phyloP scores from a whole-genome alignment of 179 eudicot genomes.

The Pouteria campechiana region DNA sequence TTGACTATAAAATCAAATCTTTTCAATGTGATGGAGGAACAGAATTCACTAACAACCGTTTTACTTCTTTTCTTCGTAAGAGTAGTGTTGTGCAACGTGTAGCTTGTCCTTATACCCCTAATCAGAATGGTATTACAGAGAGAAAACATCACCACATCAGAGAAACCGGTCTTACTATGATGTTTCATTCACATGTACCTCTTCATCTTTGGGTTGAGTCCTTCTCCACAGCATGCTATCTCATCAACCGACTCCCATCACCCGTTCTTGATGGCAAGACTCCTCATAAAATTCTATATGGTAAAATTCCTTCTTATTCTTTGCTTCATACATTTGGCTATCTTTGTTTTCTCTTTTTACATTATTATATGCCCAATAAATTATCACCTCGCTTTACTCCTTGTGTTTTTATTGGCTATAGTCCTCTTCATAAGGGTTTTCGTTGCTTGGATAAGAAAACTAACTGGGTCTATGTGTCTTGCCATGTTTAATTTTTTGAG shows the following conservation, averaged over 20 bases:
- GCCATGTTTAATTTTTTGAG: no score
- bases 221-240: background rate
- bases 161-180: background rate
- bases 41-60: no score
- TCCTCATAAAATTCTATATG: background rate
- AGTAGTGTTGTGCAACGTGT: no score
- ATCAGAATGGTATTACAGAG: slow-evolving; percentile 1
- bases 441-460: no score
- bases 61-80: no score
- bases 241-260: slow-evolving; percentile 1
- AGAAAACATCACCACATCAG: slow-evolving; percentile 2
- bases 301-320: background rate
- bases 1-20: no score
- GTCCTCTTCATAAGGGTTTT: no score
- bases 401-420: no score
- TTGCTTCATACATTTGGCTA: background rate
- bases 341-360: background rate
- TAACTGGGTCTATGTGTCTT: no score
- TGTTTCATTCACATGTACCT: background rate
- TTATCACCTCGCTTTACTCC: no score
- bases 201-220: background rate
- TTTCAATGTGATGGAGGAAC: no score
- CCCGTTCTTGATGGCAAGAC: background rate
- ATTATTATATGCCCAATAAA: no score
- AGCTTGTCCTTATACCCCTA: slow-evolving; percentile 1